Percentiles rank a stretch among this genome's conserved stretches.
These are phyloP conservation scores for Teunomyces funiuensis DNA, from an alignment of 805 yeast genomes.

Conservation along the genomic window DNA sequence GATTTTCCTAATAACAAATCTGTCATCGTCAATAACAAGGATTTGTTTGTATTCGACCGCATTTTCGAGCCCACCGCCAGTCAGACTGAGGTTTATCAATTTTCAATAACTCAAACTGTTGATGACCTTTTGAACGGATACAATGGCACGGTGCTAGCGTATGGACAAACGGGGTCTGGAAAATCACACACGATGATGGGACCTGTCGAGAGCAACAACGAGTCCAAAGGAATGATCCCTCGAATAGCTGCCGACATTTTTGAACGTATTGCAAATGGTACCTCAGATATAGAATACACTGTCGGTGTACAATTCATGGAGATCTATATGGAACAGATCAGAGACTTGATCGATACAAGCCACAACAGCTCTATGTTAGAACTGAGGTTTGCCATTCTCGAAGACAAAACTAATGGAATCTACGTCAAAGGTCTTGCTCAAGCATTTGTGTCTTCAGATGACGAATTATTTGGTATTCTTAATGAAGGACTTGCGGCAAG, in stretches of 20 bases:
- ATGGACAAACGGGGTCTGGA: conserved; percentile 80
- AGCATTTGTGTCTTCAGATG: conserved; percentile 55
- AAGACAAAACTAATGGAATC: conserved; percentile 62
- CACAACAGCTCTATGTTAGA: conserved; percentile 12
- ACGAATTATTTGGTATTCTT: conserved; percentile 59
- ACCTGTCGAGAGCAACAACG: conserved; percentile 26
- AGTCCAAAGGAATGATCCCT: conserved; percentile 64
- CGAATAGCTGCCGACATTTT: conserved; percentile 69
- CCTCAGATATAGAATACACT: conserved; percentile 56
- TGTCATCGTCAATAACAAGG: conserved; percentile 28
- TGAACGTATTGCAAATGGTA: conserved; percentile 45
- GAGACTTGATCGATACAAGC: conserved; percentile 58
- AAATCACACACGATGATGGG: conserved; percentile 81
- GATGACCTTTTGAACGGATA: conserved; percentile 73
- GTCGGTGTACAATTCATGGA: conserved; percentile 77
- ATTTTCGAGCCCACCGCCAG: conserved; percentile 53
- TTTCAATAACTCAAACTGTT: conserved; percentile 60
- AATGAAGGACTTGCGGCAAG: conserved; percentile 58
- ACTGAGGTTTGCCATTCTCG: conserved; percentile 54
- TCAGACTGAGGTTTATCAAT: conserved; percentile 61
- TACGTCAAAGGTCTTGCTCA: conserved; percentile 70
- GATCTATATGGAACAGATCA: conserved; percentile 73
- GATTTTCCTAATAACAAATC: conserved; percentile 26
- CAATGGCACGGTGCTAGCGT: conserved; percentile 74
- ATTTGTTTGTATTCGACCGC: conserved; percentile 59